Base-by-base conservation (phyloP, 352 stramenopile genomes). In the Elongisporangium prolatum region DNA sequence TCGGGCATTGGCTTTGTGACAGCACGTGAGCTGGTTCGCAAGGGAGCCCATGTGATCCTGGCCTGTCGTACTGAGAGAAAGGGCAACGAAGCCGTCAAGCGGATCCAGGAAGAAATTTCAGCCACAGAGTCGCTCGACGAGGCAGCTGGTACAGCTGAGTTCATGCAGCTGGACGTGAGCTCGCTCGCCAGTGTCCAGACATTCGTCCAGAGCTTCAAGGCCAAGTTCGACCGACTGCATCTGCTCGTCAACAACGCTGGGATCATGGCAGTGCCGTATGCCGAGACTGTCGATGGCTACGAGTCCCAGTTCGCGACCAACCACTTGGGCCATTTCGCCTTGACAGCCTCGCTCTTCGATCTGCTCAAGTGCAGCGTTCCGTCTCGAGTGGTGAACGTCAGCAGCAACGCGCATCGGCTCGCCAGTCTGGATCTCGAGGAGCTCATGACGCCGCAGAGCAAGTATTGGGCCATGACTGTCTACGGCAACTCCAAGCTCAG, bases 401-500 rank as follows among this genome's bases (percentile, higher is more conserved):
- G 74, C 50, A 83, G 71, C 21, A 50, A 57, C 9, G 21, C 56
- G 28, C 66, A 77, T 47, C 53, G 53, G 1, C 1, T 17, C 1
- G 63, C 63, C 10, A 21, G 28, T 3, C 18, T 57, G 4, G 24
- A 67, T 2, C 28, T 64, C 2, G 13, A 55, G 13, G 54, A 71
- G 9, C 71, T 88, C 44, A 59, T 75, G 50, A 40, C 54, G 24
- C 54, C 60, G 8, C 21, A 63, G 16, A 44, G 64, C 16, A 70
- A 62, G 21, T 75, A 75, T 60, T 37, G 57, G 17, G 51, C 63
- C 21, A 69, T 65, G 63, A 51, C 60, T 16, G 65, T 54, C 40
- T 98, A 98, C 64, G 77, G 77, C 20, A 64, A 84, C 53, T 93
- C 80, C 40, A 98, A 98, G 73, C 68, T 98, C 21, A 81, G 74